Evolutionary conservation across 2,329 filamentous ascomycete species (phyloP).

Genomic region (Fusarium nisikadoi): DNA sequence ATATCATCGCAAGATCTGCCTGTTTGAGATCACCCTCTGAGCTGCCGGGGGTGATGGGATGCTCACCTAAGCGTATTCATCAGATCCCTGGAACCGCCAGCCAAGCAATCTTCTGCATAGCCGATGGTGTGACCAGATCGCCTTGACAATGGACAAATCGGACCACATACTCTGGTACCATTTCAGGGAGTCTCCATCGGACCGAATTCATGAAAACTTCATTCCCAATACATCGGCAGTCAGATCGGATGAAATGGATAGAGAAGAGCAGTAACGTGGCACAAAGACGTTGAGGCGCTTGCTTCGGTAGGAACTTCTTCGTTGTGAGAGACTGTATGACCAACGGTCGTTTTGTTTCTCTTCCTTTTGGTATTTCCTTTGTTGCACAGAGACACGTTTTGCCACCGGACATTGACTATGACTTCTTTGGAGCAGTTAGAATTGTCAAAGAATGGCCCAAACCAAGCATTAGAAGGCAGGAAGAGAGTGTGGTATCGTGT

Average conservation of each 20-base stretch:
- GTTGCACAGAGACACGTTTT: background rate
- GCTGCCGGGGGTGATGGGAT: background rate
- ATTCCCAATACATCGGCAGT: background rate
- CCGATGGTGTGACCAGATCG: constrained; percentile 11
- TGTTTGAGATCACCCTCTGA: background rate
- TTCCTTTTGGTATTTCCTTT: background rate
- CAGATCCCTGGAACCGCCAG: background rate
- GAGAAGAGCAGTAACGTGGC: background rate
- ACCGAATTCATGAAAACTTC: background rate
- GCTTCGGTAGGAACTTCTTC: background rate
- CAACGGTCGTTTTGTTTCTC: background rate
- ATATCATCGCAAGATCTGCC: constrained; percentile 23
- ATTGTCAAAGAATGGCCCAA: too few relatives aligned
- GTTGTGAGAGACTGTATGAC: background rate
- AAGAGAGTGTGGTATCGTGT: background rate
- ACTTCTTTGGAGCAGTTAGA: background rate
- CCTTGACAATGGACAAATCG: background rate
- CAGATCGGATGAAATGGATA: background rate
- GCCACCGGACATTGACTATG: background rate
- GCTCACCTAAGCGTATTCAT: background rate
- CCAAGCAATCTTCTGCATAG: constrained; percentile 19
- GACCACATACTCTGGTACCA: background rate
- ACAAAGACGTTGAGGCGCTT: constrained; percentile 5
- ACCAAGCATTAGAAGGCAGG: background rate
- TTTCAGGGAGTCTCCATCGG: background rate